Evolutionary conservation across 2,329 filamentous ascomycete genomes (phyloP).

Genomic region (Colletotrichum musae): DNA sequence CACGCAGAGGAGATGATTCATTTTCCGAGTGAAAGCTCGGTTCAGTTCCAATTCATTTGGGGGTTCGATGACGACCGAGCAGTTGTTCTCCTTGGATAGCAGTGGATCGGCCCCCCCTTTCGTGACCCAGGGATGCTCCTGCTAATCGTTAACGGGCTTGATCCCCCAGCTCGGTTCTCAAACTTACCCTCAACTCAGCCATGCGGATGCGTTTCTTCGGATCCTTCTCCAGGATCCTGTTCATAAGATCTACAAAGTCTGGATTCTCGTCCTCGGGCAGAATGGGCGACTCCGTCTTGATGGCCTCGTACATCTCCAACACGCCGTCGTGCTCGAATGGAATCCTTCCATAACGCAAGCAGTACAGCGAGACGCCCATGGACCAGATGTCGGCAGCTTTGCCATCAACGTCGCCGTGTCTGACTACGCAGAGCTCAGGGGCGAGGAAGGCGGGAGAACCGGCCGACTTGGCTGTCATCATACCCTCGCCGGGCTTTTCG

Average conservation of each 20-base stretch:
- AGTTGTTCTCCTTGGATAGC: conserved; percentile 88
- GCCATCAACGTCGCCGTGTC: conserved; percentile 89
- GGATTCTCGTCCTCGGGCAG: conserved; percentile 76
- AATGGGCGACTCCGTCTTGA: conserved; percentile 77
- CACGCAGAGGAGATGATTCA: conserved; percentile 88
- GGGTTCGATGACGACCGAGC: conserved; percentile 81
- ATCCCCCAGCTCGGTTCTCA: too few relatives aligned
- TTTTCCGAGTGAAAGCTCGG: conserved; percentile 90
- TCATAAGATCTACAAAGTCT: conserved; percentile 82
- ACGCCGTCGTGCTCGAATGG: conserved; percentile 87
- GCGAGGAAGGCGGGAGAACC: conserved; percentile 96
- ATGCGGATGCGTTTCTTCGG: conserved; percentile 87
- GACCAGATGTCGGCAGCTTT: conserved; percentile 97
- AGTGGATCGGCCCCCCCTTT: conserved; percentile 82
- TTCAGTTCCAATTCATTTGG: conserved; percentile 94
- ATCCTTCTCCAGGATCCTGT: conserved; percentile 84
- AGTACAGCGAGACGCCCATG: conserved; percentile 96
- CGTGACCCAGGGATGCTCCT: conserved; percentile 97
- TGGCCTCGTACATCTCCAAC: conserved; percentile 90
- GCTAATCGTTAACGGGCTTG: conserved; percentile 42
- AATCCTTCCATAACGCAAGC: conserved; percentile 88
- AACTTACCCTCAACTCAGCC: conserved; percentile 81
- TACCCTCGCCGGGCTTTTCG: conserved; percentile 79
- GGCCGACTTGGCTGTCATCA: conserved; percentile 93
- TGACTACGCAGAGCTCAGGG: conserved; percentile 90